Evolutionary conservation across 2,329 filamentous ascomycete species (phyloP), one percentile per base, ranked within the genome.

Genomic region (Lojkania enalia): DNA sequence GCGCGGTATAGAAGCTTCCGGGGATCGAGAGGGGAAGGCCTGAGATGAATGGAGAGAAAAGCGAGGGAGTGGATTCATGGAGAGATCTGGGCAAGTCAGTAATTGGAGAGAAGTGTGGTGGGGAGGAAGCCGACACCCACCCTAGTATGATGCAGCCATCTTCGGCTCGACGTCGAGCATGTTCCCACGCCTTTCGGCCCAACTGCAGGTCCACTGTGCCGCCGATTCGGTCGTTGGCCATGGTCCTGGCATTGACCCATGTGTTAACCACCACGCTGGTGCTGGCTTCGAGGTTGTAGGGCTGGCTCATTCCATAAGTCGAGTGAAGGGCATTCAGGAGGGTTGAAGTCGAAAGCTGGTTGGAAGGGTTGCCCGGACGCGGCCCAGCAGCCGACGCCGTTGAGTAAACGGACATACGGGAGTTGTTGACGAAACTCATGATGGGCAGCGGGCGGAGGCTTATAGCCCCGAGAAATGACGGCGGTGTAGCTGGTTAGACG

Each of bases 251-350:
- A 3, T 89, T 95, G 41, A 94, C 80, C 91, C 91, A 96, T 45
- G 90, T 96, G 74, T 97, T 97, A 55, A 97, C 90, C 0, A 94
- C 91, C 29, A 97, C 71, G 67, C 90, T 96, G 25, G 91, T 94
- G 56, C 89, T 90, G 36, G 90, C 85, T 71, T 99, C 94, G 35
- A 99, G 81, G 51, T 80, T 79, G 68, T 95, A 94, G n/a, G 92
- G 83, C 62, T 90, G 84, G 20, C 84, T 85, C 2, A 87, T 84
- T 36, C 88, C 81, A 71, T 95, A 97, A 63, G 88, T 86, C 58
- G 89, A 90, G 73, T 99, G 94, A 35, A 96, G 80, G 44, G 89
- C 83, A 72, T 97, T 97, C 44, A 99, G 81, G 35, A 97, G 81
- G 0, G 90, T 95, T 1, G 91, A 96, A 2, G 92, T 95, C 5